Base-by-base conservation (phyloP, 2,329 filamentous ascomycete genomes). In the Tolypocladium guangdongense region DNA sequence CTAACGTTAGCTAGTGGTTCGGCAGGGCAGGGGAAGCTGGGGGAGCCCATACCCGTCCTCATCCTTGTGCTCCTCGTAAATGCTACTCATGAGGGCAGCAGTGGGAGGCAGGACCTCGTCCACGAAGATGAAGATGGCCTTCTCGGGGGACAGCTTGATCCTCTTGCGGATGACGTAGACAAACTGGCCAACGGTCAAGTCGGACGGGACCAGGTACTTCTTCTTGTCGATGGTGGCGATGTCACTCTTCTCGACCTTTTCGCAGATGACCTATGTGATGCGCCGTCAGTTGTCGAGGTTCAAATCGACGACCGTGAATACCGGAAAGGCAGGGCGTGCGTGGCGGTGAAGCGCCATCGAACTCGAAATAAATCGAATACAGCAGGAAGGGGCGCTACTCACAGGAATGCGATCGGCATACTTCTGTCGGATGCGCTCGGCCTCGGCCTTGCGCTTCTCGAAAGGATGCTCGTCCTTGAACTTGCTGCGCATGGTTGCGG, bases 381-480 rank as follows among this genome's bases (percentile, higher is more conserved):
- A 47, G 14, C 10, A 33, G 47, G 24, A 52, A 24, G 51, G 50
- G 35, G 20, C 20, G 20, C 43, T 56, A 84, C 90, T 72, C 84
- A 96, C 93, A 51, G 93, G 93, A 75, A 99, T 99, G 66, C 93
- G 90, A 73, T 99, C 93, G 63, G 90, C 85, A 73, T 99, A 99
- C 77, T 99, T 99, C 80, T 96, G 91, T 63, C 93, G 90, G 73
- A 96, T 96, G 74, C 93, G 91, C 81, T 99, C 93, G 71, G 93
- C 93, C 78, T 99, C 93, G 62, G 93, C 93, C 89, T 97, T 96
- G 78, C 93, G 90, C 89, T 99, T 99, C 87, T 97, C 93, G 73
- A 97, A 97, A 66, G 90, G 90, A 74, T 97, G 93, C 84, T 97
- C 93, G 86, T 99, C 93, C 90, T 99, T 99, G 77, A 99, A 99